Conservation (phyloP, 2,329 filamentous ascomycete species). For the Didymella pinodella region DNA sequence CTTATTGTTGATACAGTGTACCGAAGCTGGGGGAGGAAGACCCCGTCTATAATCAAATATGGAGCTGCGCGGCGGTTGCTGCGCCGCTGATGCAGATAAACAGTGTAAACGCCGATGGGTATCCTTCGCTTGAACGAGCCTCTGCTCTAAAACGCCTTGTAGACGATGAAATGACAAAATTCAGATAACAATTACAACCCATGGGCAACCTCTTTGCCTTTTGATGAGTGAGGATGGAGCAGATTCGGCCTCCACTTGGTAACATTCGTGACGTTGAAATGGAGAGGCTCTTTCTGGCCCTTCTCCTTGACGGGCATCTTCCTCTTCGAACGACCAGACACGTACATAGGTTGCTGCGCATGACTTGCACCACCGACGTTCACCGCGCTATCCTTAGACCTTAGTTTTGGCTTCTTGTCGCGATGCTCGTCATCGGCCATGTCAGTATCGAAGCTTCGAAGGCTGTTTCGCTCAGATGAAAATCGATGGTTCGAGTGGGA, state of each 20-base stretch:
- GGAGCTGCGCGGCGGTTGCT: not conserved
- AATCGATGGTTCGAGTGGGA: constrained; percentile 36
- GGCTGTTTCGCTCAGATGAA: constrained; percentile 48
- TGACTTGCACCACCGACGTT: constrained; percentile 36
- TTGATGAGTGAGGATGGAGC: constrained; percentile 46
- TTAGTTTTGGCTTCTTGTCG: constrained; percentile 52
- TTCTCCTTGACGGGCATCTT: constrained; percentile 53
- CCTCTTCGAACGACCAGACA: constrained; percentile 53
- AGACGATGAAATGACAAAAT: not conserved
- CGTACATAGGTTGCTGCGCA: constrained; percentile 46
- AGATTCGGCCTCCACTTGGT: constrained; percentile 46
- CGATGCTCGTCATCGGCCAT: constrained; percentile 51
- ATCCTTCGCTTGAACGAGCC: constrained; percentile 33
- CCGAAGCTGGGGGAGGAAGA: not conserved
- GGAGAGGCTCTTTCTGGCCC: constrained; percentile 49
- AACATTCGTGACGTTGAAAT: constrained; percentile 50
- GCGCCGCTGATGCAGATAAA: constrained; percentile 11
- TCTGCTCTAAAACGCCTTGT: constrained; percentile 33
- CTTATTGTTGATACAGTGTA: constrained; percentile 11
- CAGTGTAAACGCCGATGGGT: constrained; percentile 35
- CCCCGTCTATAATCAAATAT: constrained; percentile 3
- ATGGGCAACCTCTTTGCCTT: constrained; percentile 46
- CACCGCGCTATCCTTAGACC: constrained; percentile 48
- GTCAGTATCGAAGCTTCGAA: constrained; percentile 50
- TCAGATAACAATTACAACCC: constrained; percentile 17